These are phyloP conservation scores for Aspergillus fructus DNA, from an alignment of 2,329 filamentous ascomycete species.

Conservation along the genomic window DNA sequence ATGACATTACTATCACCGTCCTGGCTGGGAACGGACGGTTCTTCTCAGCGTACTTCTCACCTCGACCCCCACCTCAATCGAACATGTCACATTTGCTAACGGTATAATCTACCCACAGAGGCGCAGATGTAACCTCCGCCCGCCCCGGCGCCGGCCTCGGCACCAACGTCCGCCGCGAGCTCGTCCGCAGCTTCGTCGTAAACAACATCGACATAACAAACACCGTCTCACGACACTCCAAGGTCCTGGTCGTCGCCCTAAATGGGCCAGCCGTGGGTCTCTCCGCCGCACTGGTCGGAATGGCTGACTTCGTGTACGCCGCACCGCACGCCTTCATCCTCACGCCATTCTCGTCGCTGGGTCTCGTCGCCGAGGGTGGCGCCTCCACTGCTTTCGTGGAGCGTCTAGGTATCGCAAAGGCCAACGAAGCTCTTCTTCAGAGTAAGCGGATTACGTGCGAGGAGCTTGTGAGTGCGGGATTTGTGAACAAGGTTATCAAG, in stretches of 20 bases:
- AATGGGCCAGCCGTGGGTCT: constrained; percentile 92
- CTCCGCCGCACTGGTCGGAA: constrained; percentile 76
- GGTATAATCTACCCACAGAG: constrained; percentile 49
- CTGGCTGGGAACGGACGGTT: constrained; percentile 75
- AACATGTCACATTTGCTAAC: background rate
- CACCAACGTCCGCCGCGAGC: constrained; percentile 53
- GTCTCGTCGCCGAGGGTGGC: constrained; percentile 85
- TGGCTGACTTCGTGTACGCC: constrained; percentile 91
- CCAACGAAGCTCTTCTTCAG: constrained; percentile 92
- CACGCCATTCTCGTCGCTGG: constrained; percentile 86
- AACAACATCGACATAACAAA: constrained; percentile 89
- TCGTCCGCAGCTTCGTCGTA: constrained; percentile 71
- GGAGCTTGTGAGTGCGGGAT: constrained; percentile 74
- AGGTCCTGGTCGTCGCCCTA: constrained; percentile 85
- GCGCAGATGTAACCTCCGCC: constrained; percentile 70
- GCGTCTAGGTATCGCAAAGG: constrained; percentile 74
- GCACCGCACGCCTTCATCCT: constrained; percentile 79
- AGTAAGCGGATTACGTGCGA: constrained; percentile 71
- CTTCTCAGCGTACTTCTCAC: constrained; percentile 74
- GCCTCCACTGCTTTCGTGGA: constrained; percentile 76
- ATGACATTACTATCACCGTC: constrained; percentile 82
- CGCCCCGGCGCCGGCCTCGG: constrained; percentile 42
- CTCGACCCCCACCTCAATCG: no score
- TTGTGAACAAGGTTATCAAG: constrained; percentile 79
- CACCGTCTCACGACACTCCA: constrained; percentile 89